Conservation (phyloP, 2,329 filamentous ascomycete species). For the Trichothecium roseum region DNA sequence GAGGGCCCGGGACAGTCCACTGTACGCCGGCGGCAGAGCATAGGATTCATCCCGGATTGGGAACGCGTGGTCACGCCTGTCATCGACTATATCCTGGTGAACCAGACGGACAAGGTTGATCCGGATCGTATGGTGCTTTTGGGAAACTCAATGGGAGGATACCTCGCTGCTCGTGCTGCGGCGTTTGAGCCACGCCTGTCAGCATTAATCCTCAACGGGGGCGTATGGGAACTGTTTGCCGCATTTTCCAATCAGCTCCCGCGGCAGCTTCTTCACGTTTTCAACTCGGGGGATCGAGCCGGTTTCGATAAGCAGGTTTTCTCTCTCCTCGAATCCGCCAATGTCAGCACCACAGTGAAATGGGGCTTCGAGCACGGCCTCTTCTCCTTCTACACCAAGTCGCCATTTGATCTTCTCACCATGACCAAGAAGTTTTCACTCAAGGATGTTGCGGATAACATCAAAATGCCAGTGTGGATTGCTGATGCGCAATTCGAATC, state of each 20-base stretch:
- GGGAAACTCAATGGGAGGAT: slow-evolving; percentile 31
- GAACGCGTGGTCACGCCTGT: slow-evolving; percentile 27
- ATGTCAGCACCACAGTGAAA: slow-evolving; percentile 7
- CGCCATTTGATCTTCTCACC: slow-evolving; percentile 11
- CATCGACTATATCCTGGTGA: too few species aligned
- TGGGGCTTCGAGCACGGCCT: slow-evolving; percentile 15
- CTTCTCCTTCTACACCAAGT: slow-evolving; percentile 15
- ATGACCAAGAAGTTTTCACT: slow-evolving; percentile 8
- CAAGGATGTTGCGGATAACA: slow-evolving; percentile 8
- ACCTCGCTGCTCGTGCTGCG: slow-evolving; percentile 27
- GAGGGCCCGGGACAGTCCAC: slow-evolving; percentile 35
- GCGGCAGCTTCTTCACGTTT: slow-evolving; percentile 4
- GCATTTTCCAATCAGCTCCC: slow-evolving; percentile 4
- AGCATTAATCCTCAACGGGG: slow-evolving; percentile 28
- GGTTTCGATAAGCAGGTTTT: slow-evolving; percentile 11
- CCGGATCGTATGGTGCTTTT: slow-evolving; percentile 19
- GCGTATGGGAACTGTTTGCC: slow-evolving; percentile 18
- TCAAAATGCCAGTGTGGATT: slow-evolving; percentile 13
- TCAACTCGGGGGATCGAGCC: slow-evolving; percentile 7
- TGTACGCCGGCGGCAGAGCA: slow-evolving; percentile 26
- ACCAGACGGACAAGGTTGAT: slow-evolving; percentile 14
- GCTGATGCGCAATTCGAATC: slow-evolving; percentile 10
- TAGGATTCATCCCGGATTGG: slow-evolving; percentile 35
- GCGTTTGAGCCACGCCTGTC: slow-evolving; percentile 32
- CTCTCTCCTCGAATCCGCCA: slow-evolving; percentile 1